Evolutionary conservation across 257 asterid species (phyloP), one percentile per base, ranked within the genome.

Genomic region (Gentiana macrophylla): DNA sequence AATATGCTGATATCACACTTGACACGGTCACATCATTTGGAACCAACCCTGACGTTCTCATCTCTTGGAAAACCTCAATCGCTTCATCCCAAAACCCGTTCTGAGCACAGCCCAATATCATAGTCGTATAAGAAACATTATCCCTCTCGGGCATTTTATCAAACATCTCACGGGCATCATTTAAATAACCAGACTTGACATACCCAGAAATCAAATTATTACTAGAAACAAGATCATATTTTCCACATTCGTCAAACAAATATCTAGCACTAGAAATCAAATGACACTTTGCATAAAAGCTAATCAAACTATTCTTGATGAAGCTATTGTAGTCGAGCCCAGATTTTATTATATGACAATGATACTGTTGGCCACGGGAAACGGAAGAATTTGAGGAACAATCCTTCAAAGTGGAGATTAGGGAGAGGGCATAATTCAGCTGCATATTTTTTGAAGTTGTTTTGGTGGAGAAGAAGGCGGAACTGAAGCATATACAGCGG

Each of bases 1-100:
- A 76, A 37, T 58, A 81, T 53, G 95, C 79, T 5, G 86, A 68
- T 37, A 87, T 68, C 60, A 81, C 80, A 64, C 84, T 84, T 41
- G 85, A 91, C 86, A 91, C 73, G 2, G 98, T 83, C 72, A 79
- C 86, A 60, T 84, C 94, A 55, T 73, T 83, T 2, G 96, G 95
- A 35, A 66, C 57, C 60, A 87, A 71, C 33, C 89, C 94, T 13
- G 70, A 62, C 51, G 36, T 35, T 63, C 78, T 86, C 98, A 91
- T 91, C 38, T 80, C 84, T 67, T 59, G 63, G 53, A 84, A 91
- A 48, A 80, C 77, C 49, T 56, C 50, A 55, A 84, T 61, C 2
- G 80, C 90, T 24, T 81, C 84, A 10, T 34, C 55, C 54, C 76
- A 79, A 38, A 55, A 71, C 55, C 73, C 91, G 51, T 75, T 70